phyloP scores from a whole-genome alignment of 768 basidiomycete species.

The Tricholoma matsutake region DNA sequence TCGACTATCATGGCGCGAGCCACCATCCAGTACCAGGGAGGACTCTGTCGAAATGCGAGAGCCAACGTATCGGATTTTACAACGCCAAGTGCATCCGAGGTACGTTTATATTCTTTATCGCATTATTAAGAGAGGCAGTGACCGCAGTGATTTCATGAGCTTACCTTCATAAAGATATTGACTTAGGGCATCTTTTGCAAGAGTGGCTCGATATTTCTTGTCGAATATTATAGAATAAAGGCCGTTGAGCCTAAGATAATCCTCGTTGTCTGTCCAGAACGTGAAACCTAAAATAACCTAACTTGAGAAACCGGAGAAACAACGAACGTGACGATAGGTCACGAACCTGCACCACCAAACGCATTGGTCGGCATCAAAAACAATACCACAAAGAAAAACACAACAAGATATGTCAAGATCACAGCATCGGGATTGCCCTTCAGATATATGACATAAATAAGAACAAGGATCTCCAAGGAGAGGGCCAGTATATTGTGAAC shows the following conservation, averaged over 20 bases:
- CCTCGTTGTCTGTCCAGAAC: constrained; percentile 34
- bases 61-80: constrained; percentile 26
- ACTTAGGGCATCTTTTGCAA: constrained; percentile 36
- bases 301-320: not conserved
- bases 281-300: constrained; percentile 35
- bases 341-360: constrained; percentile 34
- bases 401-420: constrained; percentile 23
- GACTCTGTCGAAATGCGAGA: constrained; percentile 27
- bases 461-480: constrained; percentile 20
- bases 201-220: constrained; percentile 27
- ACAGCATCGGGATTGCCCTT: constrained; percentile 17
- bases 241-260: constrained; percentile 36
- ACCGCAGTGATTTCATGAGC: not conserved
- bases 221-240: constrained; percentile 40
- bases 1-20: constrained; percentile 25
- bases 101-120: constrained; percentile 33
- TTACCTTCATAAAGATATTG: constrained; percentile 30
- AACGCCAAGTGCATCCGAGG: constrained; percentile 28
- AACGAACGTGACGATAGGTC: not conserved
- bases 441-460: constrained; percentile 19
- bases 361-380: constrained; percentile 33
- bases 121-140: not conserved
- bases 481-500: constrained; percentile 23
- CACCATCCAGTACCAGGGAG: constrained; percentile 39
- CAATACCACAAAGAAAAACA: constrained; percentile 27